Base-by-base conservation (phyloP, 768 basidiomycete species). In the Pleurotus pulmonarius region DNA sequence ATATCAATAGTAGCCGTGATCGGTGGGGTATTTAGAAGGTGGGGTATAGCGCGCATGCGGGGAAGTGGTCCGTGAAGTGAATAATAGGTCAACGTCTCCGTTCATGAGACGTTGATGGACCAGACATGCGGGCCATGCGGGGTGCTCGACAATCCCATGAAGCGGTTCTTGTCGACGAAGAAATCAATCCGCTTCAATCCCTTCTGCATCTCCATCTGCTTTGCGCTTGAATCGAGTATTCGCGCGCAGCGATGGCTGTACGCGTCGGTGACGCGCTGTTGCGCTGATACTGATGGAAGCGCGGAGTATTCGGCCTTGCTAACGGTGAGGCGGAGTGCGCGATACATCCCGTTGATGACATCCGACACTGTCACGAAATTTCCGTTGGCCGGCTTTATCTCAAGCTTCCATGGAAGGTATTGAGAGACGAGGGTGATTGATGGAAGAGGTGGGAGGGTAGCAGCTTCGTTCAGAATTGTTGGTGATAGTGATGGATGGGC, bases 101-200 rank as follows among this genome's bases (percentile, higher is more conserved):
- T 6, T 53, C 51, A 53, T 22, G 51, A 58, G 55, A 70, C 60
- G 52, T 66, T 53, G 29, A 76, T 60, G 54, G 60, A 70, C 80
- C 75, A 82, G 3, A 70, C 67, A 22, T 71, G 67, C 5, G 72
- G 70, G 2, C 68, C 61, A 47, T 64, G 65, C 49, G 65, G 61
- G 49, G 68, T 65, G 24, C 58, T 65, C 2, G 69, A 72, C 37
- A 83, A 56, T 22, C 81, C 81, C 63, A 64, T 65, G 64, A 82
- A 57, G 20, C 37, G 46, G 67, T 73, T 15, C 65, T 68, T 39
- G 67, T 73, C 48, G 70, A 65, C 47, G 24, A 86, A 65, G 61
- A 82, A 84, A 65, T 86, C 84, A 0, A 86, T 73, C 49, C 81
- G 67, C 65, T 78, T 82, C 16, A 85, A 60, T 0, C 81, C 82